These are phyloP conservation scores for Umbelopsis ramanniana DNA, from an alignment of 192 early-diverging fungal species.

Conservation along the genomic window DNA sequence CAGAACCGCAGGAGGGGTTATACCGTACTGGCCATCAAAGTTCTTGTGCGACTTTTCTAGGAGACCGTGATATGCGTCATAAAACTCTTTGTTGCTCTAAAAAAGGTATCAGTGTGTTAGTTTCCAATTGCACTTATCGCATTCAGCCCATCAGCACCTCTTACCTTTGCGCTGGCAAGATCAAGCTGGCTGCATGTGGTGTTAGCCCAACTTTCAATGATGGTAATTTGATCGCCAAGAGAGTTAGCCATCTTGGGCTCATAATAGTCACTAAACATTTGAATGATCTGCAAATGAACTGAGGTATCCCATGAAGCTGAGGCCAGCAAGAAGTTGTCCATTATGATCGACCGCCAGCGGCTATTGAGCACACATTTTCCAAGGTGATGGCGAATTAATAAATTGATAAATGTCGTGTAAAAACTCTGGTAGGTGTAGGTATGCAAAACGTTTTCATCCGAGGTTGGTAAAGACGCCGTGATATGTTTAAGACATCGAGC, in stretches of 20 bases:
- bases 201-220: conserved; percentile 29
- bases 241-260: conserved; percentile 28
- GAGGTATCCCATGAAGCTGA: conserved; percentile 38
- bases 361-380: conserved; percentile 39
- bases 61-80: conserved; percentile 12
- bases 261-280: conserved; percentile 41
- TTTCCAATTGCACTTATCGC: no score
- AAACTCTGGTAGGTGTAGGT: conserved; percentile 53
- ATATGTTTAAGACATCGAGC: conserved; percentile 43
- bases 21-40: conserved; percentile 17
- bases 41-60: conserved; percentile 25
- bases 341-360: conserved; percentile 43
- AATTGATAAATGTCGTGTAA: conserved; percentile 43
- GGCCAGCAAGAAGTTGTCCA: conserved; percentile 51
- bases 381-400: conserved; percentile 44
- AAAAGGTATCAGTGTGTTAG: no score
- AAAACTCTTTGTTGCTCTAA: conserved; percentile 8
- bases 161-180: conserved; percentile 20
- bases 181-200: background rate
- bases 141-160: background rate
- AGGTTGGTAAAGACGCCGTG: conserved; percentile 36
- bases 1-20: conserved; percentile 2
- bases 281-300: conserved; percentile 43
- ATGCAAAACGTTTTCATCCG: conserved; percentile 41
- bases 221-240: conserved; percentile 27